Evolutionary conservation across 139 green algal genomes (phyloP).

Genomic region (Chlorella vulgaris): DNA sequence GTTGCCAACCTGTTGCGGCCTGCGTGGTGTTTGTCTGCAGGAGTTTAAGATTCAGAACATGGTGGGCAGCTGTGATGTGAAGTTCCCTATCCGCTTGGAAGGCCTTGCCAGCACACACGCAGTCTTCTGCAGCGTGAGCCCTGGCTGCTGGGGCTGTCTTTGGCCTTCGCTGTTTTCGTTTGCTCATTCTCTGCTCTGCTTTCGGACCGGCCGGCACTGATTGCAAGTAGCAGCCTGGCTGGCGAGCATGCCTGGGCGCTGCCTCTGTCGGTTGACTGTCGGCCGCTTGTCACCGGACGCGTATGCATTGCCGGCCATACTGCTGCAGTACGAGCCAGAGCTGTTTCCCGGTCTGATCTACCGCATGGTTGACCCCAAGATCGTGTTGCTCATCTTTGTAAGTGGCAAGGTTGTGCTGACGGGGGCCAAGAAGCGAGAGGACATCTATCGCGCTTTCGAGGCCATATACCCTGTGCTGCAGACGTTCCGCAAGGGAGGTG

Average conservation of each 20-base stretch:
- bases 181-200: too few species aligned
- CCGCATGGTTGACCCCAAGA: conserved; percentile 97
- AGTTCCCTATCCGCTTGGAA: conserved; percentile 98
- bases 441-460: conserved; percentile 98
- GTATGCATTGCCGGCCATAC: not conserved
- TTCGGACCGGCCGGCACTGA: too few species aligned
- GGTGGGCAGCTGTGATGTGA: conserved; percentile 97
- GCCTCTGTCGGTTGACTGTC: too few species aligned
- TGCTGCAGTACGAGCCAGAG: conserved; percentile 96
- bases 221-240: too few species aligned
- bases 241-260: too few species aligned
- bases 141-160: not conserved
- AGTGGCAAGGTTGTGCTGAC: conserved; percentile 95
- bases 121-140: conserved; percentile 79
- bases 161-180: too few species aligned
- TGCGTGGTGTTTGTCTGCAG: conserved; percentile 3
- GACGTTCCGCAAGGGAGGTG: conserved; percentile 86
- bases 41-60: conserved; percentile 88
- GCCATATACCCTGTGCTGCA: conserved; percentile 97
- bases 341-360: conserved; percentile 99
- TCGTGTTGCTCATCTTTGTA: conserved; percentile 99
- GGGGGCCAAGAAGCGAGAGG: conserved; percentile 88
- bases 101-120: conserved; percentile 85
- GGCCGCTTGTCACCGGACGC: too few species aligned
- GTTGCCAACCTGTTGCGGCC: too few species aligned